phyloP scores from a whole-genome alignment of 192 early-diverging fungal genomes.

The Coemansia sp. region DNA sequence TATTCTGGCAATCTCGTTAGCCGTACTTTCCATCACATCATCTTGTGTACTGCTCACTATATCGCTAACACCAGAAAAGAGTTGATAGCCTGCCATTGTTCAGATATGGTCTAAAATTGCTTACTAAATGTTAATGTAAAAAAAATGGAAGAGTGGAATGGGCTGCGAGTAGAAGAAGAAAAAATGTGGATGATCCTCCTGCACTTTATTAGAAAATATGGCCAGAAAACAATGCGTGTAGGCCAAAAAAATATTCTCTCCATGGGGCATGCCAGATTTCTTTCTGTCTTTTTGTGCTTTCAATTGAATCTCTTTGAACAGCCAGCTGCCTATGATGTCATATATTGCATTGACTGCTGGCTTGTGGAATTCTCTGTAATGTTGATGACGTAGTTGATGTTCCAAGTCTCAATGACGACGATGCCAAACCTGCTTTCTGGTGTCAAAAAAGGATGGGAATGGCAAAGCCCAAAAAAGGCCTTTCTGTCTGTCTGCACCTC shows the following conservation, averaged over 20 bases:
- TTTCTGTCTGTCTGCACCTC: too few species aligned
- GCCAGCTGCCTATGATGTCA: too few species aligned
- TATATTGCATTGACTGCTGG: too few species aligned
- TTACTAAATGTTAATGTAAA: background rate
- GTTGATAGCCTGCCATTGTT: background rate
- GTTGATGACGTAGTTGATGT: too few species aligned
- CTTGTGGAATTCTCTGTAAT: too few species aligned
- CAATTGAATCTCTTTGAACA: too few species aligned
- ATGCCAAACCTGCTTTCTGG: too few species aligned
- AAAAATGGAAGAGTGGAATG: background rate
- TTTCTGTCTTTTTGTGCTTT: too few species aligned
- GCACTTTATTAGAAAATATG: background rate
- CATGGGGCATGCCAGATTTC: background rate
- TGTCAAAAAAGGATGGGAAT: background rate
- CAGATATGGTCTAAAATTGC: background rate
- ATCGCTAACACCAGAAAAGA: background rate
- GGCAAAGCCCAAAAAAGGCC: too few species aligned
- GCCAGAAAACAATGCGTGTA: background rate
- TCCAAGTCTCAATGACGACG: background rate
- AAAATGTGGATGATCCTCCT: background rate
- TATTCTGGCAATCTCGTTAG: too few species aligned
- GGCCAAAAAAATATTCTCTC: background rate
- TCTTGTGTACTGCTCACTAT: background rate
- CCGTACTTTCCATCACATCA: background rate
- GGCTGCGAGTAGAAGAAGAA: background rate